Base-by-base conservation (phyloP, 2,329 filamentous ascomycete species). In the Ophiocordyceps unilateralis region DNA sequence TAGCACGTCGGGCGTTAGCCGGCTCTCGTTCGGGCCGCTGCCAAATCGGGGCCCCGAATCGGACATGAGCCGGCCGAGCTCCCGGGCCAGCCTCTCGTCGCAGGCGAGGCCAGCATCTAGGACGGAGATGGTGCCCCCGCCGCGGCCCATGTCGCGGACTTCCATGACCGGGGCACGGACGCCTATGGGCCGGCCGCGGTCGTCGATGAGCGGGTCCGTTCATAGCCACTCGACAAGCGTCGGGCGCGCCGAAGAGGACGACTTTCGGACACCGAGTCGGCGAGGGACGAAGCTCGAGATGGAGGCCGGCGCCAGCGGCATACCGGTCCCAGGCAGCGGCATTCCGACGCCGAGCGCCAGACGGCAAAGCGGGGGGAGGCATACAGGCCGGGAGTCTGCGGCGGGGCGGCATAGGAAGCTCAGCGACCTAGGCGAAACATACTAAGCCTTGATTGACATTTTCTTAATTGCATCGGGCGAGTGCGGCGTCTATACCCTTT, bases 151-250 rank as follows among this genome's bases (percentile, higher is more conserved):
- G 49, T 83, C 79, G 52, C 74, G 81, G 41, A 68, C 76, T 32
- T 83, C 79, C 48, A 57, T 77, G 15, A 64, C 65, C 4, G 69
- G 76, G 6, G 59, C 73, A 9, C 72, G 80, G 46, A 83, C 81
- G 12, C 78, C 82, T 1, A 61, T 84, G 43, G 75, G 74, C 22
- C 74, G 83, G 43, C 80, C 83, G 17, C 71, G 81, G 41, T 85
- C 80, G 41, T 86, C 82, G 14, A 66, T 88, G 49, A 75, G 76
- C 44, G 74, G 80, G 43, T 77, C 74, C 47, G 62, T 72, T 11
- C 72, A 78, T 49, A 67, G 70, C 4, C 70, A 76, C 50, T 72
- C 72, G 12, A 61, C 70, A 41, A 78, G 72, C 53, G 66, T 78
- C 55, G 72, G 70, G 49, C 64, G 69, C 43, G 68, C 71, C 34